Conservation (phyloP, 495 filamentous ascomycete genomes). For the Friedmanniomyces simplex region DNA sequence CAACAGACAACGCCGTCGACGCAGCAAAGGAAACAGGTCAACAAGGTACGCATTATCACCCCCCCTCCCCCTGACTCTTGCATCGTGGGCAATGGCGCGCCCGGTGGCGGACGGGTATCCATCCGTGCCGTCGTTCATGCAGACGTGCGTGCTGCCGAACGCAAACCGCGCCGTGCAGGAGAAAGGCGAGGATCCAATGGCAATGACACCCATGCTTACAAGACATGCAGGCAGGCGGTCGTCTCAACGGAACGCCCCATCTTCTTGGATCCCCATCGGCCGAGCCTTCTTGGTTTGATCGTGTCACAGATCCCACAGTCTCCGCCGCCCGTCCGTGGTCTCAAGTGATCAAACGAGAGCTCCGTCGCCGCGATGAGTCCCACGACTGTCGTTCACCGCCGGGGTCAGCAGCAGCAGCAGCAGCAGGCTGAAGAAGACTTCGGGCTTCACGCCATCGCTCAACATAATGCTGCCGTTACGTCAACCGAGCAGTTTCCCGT, state of each 20-base stretch:
- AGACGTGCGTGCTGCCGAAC: constrained; percentile 6
- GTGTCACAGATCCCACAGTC: background rate
- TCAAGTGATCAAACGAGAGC: background rate
- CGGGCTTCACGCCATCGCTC: constrained; percentile 12
- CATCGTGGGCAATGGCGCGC: background rate
- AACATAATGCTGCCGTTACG: constrained; percentile 13
- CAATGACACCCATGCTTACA: constrained; percentile 14
- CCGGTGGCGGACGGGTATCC: background rate
- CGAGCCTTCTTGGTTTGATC: background rate
- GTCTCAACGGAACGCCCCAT: background rate
- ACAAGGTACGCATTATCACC: background rate
- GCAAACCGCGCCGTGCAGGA: constrained; percentile 6
- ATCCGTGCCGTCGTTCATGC: constrained; percentile 4
- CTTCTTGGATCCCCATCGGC: background rate
- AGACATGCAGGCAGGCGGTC: constrained; percentile 18
- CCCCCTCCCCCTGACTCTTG: background rate
- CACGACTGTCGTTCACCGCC: background rate
- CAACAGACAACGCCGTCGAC: constrained; percentile 10
- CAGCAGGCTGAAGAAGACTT: constrained; percentile 9
- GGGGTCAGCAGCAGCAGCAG: background rate
- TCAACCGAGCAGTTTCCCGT: constrained; percentile 12
- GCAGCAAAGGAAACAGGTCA: background rate
- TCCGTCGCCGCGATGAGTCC: constrained; percentile 4
- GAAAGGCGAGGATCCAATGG: constrained; percentile 1
- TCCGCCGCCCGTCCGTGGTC: constrained; percentile 1